Evolutionary conservation across 2,329 filamentous ascomycete species (phyloP).

Genomic region (Gnomoniopsis smithogilvyi): DNA sequence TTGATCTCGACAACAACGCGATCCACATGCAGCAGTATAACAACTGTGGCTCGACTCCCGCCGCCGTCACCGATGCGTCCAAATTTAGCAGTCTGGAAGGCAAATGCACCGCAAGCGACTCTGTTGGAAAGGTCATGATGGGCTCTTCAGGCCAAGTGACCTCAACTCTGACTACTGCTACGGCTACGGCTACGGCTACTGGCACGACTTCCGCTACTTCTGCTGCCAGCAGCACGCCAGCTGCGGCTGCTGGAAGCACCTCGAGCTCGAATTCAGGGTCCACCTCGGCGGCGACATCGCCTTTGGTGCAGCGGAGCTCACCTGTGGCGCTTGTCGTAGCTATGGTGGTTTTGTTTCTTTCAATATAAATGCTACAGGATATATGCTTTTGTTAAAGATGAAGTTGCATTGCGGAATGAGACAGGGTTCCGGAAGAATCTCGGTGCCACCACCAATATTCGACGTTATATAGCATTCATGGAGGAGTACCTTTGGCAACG

Average conservation of each 20-base stretch:
- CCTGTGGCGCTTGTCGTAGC: conserved; percentile 10
- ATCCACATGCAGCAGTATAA: conserved; percentile 48
- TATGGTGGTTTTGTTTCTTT: conserved; percentile 1
- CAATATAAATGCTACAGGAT: not conserved
- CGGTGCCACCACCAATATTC: too few species aligned
- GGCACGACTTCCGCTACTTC: not conserved
- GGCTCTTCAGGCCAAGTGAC: not conserved
- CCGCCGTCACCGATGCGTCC: conserved; percentile 32
- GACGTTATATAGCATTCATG: too few species aligned
- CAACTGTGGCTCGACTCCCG: conserved; percentile 47
- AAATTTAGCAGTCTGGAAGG: conserved; percentile 26
- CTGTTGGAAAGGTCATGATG: not conserved
- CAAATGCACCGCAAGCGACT: conserved; percentile 16
- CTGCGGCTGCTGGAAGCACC: not conserved
- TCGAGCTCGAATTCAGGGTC: not conserved
- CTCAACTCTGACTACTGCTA: not conserved
- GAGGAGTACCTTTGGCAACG: too few species aligned
- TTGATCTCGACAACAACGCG: conserved; percentile 46
- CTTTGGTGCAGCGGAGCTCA: not conserved
- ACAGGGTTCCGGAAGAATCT: too few species aligned
- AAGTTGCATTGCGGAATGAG: not conserved
- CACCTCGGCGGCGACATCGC: conserved; percentile 7
- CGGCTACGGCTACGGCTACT: not conserved
- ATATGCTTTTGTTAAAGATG: too few species aligned
- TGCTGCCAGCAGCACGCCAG: not conserved